Evolutionary conservation across 495 filamentous ascomycete genomes (phyloP).

Genomic region (Aspergillus asperescens): DNA sequence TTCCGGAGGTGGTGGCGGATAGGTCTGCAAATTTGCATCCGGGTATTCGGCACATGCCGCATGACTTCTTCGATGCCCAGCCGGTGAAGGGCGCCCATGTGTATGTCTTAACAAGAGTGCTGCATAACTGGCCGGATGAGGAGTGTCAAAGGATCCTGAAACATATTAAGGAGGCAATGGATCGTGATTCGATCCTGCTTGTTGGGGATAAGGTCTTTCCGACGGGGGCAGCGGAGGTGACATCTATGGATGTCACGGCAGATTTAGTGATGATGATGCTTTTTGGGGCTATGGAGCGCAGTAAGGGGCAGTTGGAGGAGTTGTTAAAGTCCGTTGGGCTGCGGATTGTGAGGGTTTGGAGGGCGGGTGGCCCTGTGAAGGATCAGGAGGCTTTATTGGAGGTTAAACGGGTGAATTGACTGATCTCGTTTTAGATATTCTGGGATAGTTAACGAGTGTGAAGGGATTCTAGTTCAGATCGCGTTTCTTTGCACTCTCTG

Average conservation of each 20-base stretch:
- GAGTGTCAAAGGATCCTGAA: background rate
- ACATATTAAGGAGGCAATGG: background rate
- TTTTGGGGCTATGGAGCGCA: constrained; percentile 33
- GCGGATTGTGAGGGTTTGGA: constrained; percentile 27
- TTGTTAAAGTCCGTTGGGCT: constrained; percentile 27
- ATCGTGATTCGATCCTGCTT: constrained; percentile 33
- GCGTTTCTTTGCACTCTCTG: constrained; percentile 1
- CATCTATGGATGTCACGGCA: constrained; percentile 28
- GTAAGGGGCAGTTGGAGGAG: constrained; percentile 23
- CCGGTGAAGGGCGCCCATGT: constrained; percentile 40
- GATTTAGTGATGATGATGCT: constrained; percentile 35
- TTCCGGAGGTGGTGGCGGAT: constrained; percentile 27
- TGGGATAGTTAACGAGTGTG: too few species aligned
- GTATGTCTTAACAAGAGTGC: constrained; percentile 40
- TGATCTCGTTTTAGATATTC: too few species aligned
- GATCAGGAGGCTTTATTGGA: background rate
- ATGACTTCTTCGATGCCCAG: constrained; percentile 46
- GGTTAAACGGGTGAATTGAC: background rate
- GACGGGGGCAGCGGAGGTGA: constrained; percentile 15
- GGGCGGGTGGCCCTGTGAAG: background rate
- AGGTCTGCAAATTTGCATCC: constrained; percentile 16
- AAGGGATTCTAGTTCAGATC: too few species aligned
- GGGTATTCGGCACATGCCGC: constrained; percentile 22
- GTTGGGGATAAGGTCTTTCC: constrained; percentile 28
- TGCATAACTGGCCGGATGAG: background rate